Conservation (phyloP, 2,329 filamentous ascomycete species). For the Eurotiales sp. region DNA sequence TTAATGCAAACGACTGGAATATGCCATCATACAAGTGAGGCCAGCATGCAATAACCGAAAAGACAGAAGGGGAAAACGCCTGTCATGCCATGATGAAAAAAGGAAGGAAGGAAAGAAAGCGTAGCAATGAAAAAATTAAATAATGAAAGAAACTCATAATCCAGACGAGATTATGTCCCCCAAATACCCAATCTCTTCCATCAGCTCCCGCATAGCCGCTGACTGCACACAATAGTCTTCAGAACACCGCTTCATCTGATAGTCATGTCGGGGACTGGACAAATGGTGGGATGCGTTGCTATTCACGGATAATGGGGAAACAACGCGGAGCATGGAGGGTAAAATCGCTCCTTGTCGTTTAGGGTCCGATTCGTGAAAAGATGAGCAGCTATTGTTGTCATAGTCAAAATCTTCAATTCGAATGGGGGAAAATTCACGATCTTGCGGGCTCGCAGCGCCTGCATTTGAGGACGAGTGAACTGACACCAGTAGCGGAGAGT, state of each 20-base stretch:
- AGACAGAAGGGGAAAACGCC: no score
- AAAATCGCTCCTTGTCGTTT: conserved; percentile 38
- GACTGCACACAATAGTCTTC: conserved; percentile 15
- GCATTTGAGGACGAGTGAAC: conserved; percentile 19
- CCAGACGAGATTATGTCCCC: conserved; percentile 44
- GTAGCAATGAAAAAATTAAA: background rate
- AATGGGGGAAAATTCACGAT: conserved; percentile 29
- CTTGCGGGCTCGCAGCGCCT: conserved; percentile 24
- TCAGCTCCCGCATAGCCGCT: conserved; percentile 44
- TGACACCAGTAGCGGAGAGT: conserved; percentile 11
- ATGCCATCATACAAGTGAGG: background rate
- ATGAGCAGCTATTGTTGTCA: conserved; percentile 18
- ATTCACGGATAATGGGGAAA: conserved; percentile 22
- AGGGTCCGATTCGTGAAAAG: conserved; percentile 29
- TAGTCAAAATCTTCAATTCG: conserved; percentile 26
- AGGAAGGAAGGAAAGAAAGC: no score
- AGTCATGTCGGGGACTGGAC: background rate
- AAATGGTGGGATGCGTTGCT: background rate
- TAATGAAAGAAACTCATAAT: conserved; percentile 11
- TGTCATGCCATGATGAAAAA: background rate
- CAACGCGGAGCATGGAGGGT: conserved; percentile 25
- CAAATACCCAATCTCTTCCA: conserved; percentile 52
- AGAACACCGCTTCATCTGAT: conserved; percentile 15
- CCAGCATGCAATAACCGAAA: background rate
- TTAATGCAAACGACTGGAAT: background rate